Percentiles rank a stretch among this genome's conserved stretches.
Evolutionary conservation across 2,329 filamentous ascomycete species (phyloP).

Genomic region (Aspergillus fructus): DNA sequence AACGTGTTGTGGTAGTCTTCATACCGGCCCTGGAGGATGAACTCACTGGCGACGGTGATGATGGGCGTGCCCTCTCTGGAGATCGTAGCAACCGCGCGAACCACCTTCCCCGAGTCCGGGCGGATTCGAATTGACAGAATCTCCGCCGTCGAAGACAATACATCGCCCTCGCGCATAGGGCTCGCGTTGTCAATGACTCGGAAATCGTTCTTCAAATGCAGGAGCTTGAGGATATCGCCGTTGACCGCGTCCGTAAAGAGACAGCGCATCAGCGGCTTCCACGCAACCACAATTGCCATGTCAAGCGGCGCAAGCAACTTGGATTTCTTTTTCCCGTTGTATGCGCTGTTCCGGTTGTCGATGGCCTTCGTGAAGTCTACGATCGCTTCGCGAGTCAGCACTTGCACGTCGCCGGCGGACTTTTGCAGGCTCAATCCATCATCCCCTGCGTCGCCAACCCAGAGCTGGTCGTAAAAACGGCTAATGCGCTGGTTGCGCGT

Average conservation of each 20-base stretch:
- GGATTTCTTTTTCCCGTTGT: background rate
- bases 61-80: conserved; percentile 77
- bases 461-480: conserved; percentile 97
- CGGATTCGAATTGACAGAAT: conserved; percentile 95
- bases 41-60: conserved; percentile 98
- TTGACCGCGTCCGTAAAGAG: conserved; percentile 97
- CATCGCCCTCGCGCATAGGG: conserved; percentile 93
- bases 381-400: background rate
- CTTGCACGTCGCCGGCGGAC: background rate
- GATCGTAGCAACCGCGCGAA: conserved; percentile 96
- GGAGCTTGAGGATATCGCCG: conserved; percentile 90
- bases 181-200: conserved; percentile 95
- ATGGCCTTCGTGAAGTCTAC: background rate
- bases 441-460: background rate
- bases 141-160: conserved; percentile 86
- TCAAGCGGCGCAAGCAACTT: conserved; percentile 82
- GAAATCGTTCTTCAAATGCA: conserved; percentile 96
- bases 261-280: conserved; percentile 99
- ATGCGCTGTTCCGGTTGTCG: background rate
- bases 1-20: conserved; percentile 97
- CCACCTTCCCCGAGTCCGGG: conserved; percentile 98
- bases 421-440: too few relatives aligned
- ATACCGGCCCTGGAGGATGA: conserved; percentile 91
- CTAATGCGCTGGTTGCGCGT: conserved; percentile 39
- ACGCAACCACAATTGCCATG: conserved; percentile 95